Base-by-base conservation (phyloP, 129 eudicot species). In the Tanacetum coccineum region DNA sequence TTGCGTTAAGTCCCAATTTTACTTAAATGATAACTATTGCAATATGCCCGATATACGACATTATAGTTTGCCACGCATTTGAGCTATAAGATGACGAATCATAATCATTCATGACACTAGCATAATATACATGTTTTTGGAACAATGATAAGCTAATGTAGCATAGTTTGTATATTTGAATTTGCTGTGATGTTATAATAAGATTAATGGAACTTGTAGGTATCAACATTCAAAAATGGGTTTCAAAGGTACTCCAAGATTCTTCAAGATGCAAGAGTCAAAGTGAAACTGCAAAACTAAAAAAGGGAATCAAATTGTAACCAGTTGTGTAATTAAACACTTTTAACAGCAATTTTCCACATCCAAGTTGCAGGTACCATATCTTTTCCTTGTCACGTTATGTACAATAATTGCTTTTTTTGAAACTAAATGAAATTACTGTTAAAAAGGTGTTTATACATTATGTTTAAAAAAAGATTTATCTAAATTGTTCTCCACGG, bases 171-270 rank as follows among this genome's bases (percentile, higher is more conserved):
- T 13, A 49, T 14, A 49, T 49, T 49, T 49, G 54, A 49, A 13
- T 49, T 49, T 49, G 54, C 39, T 3, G 66, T 15, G 39, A 28
- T 60, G 64, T 13, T 59, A 32, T 36, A 36, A 6, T 20, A 44
- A 64, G 5, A 0, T 12, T 39, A 21, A 52, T 56, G 64, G 12
- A 22, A 45, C 67, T 54, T 46, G 70, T 80, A 87, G 95, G 90
- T 87, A 2, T 87, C 95, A 13, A 64, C 81, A 12, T 82, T 86
- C 72, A 86, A 89, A 64, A 83, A 86, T 61, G 87, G 87, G 59
- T 86, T 86, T 72, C 73, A 79, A 6, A 79, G 89, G 74, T 89
- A 79, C 73, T 82, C 85, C 50, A 89, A 86, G 78, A 79, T 81
- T 49, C 82, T 81, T 60, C 82, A 81, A 11, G 83, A 86, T 60